Evolutionary conservation across 1,284 basidiomycete genomes (phyloP), one percentile per base, ranked within the genome.

Genomic region (Lignosus rhinocerotis): DNA sequence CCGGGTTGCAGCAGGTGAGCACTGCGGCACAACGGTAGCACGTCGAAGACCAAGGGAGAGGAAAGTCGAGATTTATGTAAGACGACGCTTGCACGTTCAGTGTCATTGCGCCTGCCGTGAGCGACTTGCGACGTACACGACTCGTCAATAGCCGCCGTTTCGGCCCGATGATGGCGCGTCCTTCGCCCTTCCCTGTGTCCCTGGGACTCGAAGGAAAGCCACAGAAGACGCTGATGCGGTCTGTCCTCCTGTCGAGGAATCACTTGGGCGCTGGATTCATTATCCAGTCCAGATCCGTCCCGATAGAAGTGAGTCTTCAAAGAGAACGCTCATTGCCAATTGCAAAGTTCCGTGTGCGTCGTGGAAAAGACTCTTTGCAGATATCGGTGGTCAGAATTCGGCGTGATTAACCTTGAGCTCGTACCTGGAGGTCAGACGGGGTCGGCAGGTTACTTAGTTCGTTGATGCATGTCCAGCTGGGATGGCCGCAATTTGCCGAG

Each of bases 61-160:
- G 60, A 64, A 56, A 56, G 62, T 64, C 56, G 42, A 11, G 46
- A 44, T 58, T 64, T 64, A 64, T 64, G 60, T 64, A 64, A 64
- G 62, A 56, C 62, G 45, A 49, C 42, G 49, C 41, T 17, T 32
- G 31, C 45, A 61, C 59, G 57, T 51, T 59, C 55, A 51, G 42
- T 48, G 59, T 52, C 55, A 64, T 53, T 54, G 51, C 53, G 51
- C 53, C 39, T 56, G 62, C 59, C 54, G 51, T 47, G 62, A 21
- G 51, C 59, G 51, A 45, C 46, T 43, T 46, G 51, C 53, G 39
- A 45, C 58, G 51, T 50, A 56, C 59, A 60, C 57, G 62, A 56
- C 49, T 59, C 52, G 49, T 48, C 33, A 51, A 54, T 54, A 52
- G 46, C 34, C 57, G 47, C 55, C 59, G 52, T 17, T 32, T 54